Conservation (phyloP, 2,329 filamentous ascomycete species). For the Dothideomycetidae sp. region DNA sequence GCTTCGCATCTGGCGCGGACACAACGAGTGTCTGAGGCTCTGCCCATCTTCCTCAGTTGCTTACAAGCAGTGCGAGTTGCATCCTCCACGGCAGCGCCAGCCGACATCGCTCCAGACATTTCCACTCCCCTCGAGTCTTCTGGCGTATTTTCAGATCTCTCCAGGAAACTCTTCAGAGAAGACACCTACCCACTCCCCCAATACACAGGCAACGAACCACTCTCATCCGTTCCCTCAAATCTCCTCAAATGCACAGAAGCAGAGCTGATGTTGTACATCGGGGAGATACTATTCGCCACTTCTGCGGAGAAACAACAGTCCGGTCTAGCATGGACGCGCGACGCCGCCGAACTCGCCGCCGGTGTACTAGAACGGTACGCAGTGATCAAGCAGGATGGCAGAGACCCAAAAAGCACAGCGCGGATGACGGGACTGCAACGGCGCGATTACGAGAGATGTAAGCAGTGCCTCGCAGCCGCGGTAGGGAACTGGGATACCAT, state of each 20-base stretch:
- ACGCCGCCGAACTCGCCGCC: constrained; percentile 44
- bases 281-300: constrained; percentile 75
- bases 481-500: constrained; percentile 73
- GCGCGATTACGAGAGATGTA: constrained; percentile 46
- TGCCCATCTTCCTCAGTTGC: constrained; percentile 75
- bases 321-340: constrained; percentile 77
- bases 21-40: constrained; percentile 51
- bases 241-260: constrained; percentile 67
- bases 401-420: constrained; percentile 8
- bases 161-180: constrained; percentile 23
- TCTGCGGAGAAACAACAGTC: constrained; percentile 38
- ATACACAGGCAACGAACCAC: constrained; percentile 52
- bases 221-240: constrained; percentile 44
- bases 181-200: constrained; percentile 52
- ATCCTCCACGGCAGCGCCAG: constrained; percentile 22
- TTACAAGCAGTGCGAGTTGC: constrained; percentile 58
- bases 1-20: constrained; percentile 63
- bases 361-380: constrained; percentile 16
- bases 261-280: constrained; percentile 75
- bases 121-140: constrained; percentile 1
- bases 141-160: constrained; percentile 1
- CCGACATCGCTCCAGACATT: constrained; percentile 11
- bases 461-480: constrained; percentile 61
- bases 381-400: constrained; percentile 5
- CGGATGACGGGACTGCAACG: constrained; percentile 15